Base-by-base conservation (phyloP, 495 filamentous ascomycete species). In the Aspergillus biplanus region DNA sequence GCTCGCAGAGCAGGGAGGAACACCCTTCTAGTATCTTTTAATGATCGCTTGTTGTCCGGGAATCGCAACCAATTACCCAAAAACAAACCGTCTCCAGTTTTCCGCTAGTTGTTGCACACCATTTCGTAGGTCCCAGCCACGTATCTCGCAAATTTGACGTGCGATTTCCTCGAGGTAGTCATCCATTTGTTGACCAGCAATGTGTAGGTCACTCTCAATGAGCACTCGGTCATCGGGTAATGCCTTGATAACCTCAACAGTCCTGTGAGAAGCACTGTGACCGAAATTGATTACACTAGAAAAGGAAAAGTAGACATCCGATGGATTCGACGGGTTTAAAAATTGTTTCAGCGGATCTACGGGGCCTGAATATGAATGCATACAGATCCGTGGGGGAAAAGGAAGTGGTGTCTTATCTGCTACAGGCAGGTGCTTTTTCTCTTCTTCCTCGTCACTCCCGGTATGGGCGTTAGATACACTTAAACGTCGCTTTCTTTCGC, bases 351-450 rank as follows among this genome's bases (percentile, higher is more conserved):
- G 69, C 32, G 86, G 83, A 44, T 95, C 88, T 21, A 84, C 75
- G n/a, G 90, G 84, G 0, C 93, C 96, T 35, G 91, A 93, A 71
- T 91, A 99, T 0, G 93, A 97, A 75, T 99, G 95, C 67, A 99
- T 82, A 70, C 95, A 99, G 67, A 98, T 89, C 35, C 93, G 85
- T 2, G 94, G 93, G 8, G 95, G 95, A 69, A 90, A 99, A 0
- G 90, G 90, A 49, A 83, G 80, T 46, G 81, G 78, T 11, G 62
- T 66, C 33, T 57, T 35, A 59, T 62, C 67, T 56, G 67, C 61
- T 54, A 71, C 79, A 67, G 77, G 9, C 7, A 62, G 49, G 42
- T 63, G 69, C 64, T 11, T 27, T 27, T 69, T 65, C 18, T 76
- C 75, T 5, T 80, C 77, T 34, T 72, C 69, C 2, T 67, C 70